phyloP scores from a whole-genome alignment of 23 red algal genomes.

The Gracilaria domingensis region DNA sequence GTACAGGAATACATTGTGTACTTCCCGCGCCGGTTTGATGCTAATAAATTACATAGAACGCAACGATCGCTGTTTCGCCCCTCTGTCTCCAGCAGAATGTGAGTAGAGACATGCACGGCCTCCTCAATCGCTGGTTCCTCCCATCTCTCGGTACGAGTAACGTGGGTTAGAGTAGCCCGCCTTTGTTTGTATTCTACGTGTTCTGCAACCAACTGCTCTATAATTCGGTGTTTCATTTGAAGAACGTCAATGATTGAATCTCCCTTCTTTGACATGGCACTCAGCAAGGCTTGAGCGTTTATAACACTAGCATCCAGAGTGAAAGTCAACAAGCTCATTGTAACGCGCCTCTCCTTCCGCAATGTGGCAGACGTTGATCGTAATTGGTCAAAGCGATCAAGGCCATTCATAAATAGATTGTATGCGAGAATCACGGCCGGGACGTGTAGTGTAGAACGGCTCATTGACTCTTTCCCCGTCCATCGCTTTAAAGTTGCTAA shows the following conservation, averaged over 20 bases:
- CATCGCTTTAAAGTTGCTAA: neutral
- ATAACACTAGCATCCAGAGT: neutral
- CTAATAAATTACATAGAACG: neutral
- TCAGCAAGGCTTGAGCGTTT: neutral
- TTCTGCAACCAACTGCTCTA: neutral
- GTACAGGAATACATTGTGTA: conserved; percentile 35
- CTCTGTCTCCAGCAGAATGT: conserved; percentile 2
- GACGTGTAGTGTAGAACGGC: neutral
- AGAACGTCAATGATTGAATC: neutral
- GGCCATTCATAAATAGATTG: neutral
- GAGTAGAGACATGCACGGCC: neutral
- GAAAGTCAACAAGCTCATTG: neutral
- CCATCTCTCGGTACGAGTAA: neutral
- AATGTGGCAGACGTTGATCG: conserved; percentile 4
- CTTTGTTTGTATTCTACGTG: conserved; percentile 15
- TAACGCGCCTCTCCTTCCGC: neutral
- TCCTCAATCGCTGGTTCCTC: neutral
- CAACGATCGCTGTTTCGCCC: neutral
- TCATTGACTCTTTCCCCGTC: neutral
- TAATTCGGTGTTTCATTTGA: conserved; percentile 11
- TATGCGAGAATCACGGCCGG: neutral
- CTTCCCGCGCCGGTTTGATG: neutral
- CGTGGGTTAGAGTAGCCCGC: neutral
- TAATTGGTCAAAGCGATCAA: neutral
- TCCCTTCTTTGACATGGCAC: neutral